Evolutionary conservation across 306 rosid species (phyloP), one percentile per base, ranked within the genome.

Genomic region (Glycine soja): DNA sequence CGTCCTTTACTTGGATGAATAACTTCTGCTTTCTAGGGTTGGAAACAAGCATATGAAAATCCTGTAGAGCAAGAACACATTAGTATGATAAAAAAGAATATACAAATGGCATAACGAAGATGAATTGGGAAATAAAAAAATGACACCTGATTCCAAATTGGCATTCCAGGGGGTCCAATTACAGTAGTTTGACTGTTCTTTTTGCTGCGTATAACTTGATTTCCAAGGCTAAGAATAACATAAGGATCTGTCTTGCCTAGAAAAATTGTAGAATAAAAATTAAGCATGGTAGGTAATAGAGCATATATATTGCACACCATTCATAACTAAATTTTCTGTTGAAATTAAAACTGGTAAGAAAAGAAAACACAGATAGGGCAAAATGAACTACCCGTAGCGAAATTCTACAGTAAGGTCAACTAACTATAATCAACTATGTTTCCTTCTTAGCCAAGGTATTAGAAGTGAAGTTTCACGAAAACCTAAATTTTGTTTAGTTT

Each of bases 101-200:
- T 10, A 12, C 40, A 66, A 68, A 79, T 58, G 36, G 13, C 51
- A 77, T 16, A 42, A 53, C 61, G 53, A 73, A 69, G 76, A 66
- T 54, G 32, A 79, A 78, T 16, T 40, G 40, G 30, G 32, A 62
- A 79, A 68, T 68, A 36, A 54, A 82, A 77, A 75, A 80, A 75
- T 86, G 70, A 86, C 74, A 95, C 99, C 96, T 96, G 99, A 84
- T 96, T 93, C 99, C 99, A 96, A 75, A 96, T 96, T 70, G 99
- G 99, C 91, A 91, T 88, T 77, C 98, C 99, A 18, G 99, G 99
- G 58, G 98, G 91, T 0, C 99, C 99, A 84, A 88, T 86, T 47
- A 96, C 97, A 24, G 99, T 96, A 46, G 99, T 96, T 88, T 96
- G 99, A 76, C 99, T 96, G 86, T 96, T 92, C 90, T 90, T 96